phyloP scores from a whole-genome alignment of 2,329 filamentous ascomycete species.

The Thielaviopsis populi region DNA sequence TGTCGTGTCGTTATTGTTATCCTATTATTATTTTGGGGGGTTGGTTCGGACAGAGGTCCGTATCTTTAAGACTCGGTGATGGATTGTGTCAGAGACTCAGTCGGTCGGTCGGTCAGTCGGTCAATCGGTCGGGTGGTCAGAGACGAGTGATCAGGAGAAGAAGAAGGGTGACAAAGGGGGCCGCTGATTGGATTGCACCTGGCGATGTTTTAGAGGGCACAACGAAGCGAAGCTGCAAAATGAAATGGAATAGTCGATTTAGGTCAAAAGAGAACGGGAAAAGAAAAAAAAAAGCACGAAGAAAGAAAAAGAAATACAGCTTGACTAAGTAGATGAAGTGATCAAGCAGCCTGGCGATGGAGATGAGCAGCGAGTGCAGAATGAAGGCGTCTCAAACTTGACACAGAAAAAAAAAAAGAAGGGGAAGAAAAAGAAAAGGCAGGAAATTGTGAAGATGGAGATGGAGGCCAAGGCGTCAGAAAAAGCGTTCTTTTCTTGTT shows the following conservation, averaged over 20 bases:
- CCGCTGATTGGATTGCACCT: not conserved
- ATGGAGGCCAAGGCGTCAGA: not conserved
- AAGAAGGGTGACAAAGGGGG: not conserved
- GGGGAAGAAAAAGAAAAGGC: not conserved
- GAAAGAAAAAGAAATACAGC: conserved; percentile 3
- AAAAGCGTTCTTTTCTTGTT: not conserved
- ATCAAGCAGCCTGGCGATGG: conserved; percentile 4
- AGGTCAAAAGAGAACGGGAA: not conserved
- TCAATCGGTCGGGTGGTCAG: not conserved
- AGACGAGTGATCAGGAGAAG: not conserved
- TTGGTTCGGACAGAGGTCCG: not conserved
- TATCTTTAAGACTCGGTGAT: not conserved
- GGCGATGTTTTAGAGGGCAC: not conserved
- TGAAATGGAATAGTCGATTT: not conserved
- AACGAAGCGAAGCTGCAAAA: not conserved
- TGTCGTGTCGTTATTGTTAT: not conserved
- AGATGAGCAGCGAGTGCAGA: not conserved
- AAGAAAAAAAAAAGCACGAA: not conserved
- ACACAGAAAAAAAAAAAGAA: not conserved
- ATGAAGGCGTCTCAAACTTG: not conserved
- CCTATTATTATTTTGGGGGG: not conserved
- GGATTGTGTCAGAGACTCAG: not conserved
- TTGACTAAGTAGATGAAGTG: not conserved
- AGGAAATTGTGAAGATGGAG: not conserved
- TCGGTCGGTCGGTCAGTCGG: not conserved